Percentiles rank a stretch among this genome's conserved stretches.
phyloP scores from a whole-genome alignment of 352 stramenopile genomes.

The Pythium rishiriense region DNA sequence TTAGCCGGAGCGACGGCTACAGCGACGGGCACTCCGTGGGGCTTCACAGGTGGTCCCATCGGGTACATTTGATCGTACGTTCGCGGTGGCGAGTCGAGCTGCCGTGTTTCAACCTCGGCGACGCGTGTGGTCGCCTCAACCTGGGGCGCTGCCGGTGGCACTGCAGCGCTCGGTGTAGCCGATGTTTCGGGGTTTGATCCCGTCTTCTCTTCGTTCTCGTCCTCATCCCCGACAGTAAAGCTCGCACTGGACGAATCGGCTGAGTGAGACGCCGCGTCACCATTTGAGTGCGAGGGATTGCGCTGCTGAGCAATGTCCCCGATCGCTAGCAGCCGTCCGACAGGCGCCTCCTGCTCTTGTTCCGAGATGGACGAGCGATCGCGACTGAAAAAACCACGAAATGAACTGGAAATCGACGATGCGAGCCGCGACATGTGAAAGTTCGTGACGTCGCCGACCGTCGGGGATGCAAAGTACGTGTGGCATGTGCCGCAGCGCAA shows the following conservation, averaged over 20 bases:
- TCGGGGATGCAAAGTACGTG: conserved; percentile 82
- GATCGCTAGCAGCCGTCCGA: conserved; percentile 64
- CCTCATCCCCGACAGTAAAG: conserved; percentile 3
- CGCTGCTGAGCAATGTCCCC: conserved; percentile 49
- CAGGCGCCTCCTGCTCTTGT: conserved; percentile 42
- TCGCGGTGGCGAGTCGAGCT: conserved; percentile 8
- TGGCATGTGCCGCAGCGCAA: conserved; percentile 78
- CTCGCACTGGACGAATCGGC: not conserved
- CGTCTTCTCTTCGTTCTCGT: conserved; percentile 15
- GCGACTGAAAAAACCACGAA: conserved; percentile 67
- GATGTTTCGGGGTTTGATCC: too few relatives aligned
- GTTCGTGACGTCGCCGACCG: conserved; percentile 78
- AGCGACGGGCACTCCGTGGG: not conserved
- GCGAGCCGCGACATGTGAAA: conserved; percentile 81
- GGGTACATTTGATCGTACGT: conserved; percentile 14
- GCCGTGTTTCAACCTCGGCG: conserved; percentile 17
- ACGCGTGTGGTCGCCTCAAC: not conserved
- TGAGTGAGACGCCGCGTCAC: not conserved
- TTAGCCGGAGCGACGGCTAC: conserved; percentile 8
- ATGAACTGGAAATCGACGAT: conserved; percentile 76
- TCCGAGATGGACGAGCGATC: conserved; percentile 32
- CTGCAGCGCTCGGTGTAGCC: not conserved
- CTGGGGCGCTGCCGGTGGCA: not conserved
- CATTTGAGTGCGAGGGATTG: conserved; percentile 8
- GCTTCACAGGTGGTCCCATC: conserved; percentile 13